These are phyloP conservation scores for Typha latifolia DNA, from an alignment of 176 grass and related monocot species.

Conservation along the genomic window DNA sequence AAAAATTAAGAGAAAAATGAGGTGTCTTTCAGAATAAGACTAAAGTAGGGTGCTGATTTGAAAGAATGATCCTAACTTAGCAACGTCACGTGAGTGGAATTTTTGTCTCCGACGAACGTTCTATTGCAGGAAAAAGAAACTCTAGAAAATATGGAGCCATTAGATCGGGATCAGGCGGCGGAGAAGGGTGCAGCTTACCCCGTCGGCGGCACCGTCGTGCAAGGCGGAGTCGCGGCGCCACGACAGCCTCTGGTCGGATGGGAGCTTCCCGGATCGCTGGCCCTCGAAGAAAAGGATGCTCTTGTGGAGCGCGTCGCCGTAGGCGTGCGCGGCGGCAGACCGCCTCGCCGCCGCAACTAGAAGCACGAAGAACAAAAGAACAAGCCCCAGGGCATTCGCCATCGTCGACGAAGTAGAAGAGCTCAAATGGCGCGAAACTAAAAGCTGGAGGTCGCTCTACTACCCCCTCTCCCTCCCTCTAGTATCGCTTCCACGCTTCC, in stretches of 20 bases:
- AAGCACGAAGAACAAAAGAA: not conserved
- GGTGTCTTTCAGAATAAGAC: too few relatives aligned
- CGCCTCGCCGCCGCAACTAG: slow-evolving; percentile 1
- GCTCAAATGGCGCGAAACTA: slow-evolving; percentile 1
- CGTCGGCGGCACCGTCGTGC: slow-evolving; percentile 48
- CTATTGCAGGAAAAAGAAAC: too few relatives aligned
- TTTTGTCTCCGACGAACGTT: too few relatives aligned
- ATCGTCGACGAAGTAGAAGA: not conserved
- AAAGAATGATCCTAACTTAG: too few relatives aligned
- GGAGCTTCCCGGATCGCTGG: slow-evolving; percentile 64
- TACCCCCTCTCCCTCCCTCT: not conserved
- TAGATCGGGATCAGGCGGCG: too few relatives aligned
- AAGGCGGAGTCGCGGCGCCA: slow-evolving; percentile 71
- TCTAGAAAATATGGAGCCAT: not conserved
- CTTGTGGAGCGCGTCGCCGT: slow-evolving; percentile 69
- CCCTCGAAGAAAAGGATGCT: slow-evolving; percentile 90
- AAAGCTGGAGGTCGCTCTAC: not conserved
- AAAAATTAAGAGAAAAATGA: too few relatives aligned
- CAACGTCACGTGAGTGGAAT: too few relatives aligned
- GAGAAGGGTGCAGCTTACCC: slow-evolving; percentile 8
- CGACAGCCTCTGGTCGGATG: slow-evolving; percentile 36
- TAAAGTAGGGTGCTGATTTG: too few relatives aligned
- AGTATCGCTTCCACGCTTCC: too few relatives aligned
- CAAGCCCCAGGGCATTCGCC: not conserved
- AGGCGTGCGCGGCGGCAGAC: slow-evolving; percentile 36